Percentiles rank a stretch among this genome's conserved stretches.
These are phyloP conservation scores for Syzygium jambos DNA, from an alignment of 345 rosid species.

Conservation along the genomic window DNA sequence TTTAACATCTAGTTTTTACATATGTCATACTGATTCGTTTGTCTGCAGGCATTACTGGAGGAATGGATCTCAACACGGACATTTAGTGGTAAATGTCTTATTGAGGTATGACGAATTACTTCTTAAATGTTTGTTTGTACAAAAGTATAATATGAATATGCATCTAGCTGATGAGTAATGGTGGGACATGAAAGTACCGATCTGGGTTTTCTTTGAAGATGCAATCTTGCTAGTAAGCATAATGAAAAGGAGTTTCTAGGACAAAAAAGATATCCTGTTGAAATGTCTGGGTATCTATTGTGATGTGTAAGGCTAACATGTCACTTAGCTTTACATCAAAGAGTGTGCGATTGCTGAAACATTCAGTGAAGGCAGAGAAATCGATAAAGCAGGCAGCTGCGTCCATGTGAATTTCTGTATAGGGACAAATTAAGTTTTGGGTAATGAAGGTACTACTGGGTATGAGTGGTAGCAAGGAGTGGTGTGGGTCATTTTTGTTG, in stretches of 20 bases:
- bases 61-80: constrained; percentile 77
- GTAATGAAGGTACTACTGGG: background rate
- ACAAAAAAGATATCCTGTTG: no score
- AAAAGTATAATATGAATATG: background rate
- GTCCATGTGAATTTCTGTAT: background rate
- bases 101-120: constrained; percentile 33
- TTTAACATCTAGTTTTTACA: background rate
- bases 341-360: background rate
- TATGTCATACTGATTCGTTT: background rate
- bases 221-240: background rate
- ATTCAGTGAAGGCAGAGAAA: background rate
- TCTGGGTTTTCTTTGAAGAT: background rate
- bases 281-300: background rate
- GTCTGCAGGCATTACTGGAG: constrained; percentile 78
- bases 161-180: background rate
- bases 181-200: background rate
- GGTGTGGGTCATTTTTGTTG: background rate
- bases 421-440: background rate
- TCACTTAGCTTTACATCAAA: background rate
- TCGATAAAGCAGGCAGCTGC: background rate
- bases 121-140: background rate
- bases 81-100: constrained; percentile 46
- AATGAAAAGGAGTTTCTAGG: background rate
- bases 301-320: background rate
- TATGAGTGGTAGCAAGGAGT: background rate